Percentiles rank a stretch among this genome's conserved stretches.
Conservation (phyloP, 225 moss, liverwort and hornwort species). For the Lunularia cruciata region DNA sequence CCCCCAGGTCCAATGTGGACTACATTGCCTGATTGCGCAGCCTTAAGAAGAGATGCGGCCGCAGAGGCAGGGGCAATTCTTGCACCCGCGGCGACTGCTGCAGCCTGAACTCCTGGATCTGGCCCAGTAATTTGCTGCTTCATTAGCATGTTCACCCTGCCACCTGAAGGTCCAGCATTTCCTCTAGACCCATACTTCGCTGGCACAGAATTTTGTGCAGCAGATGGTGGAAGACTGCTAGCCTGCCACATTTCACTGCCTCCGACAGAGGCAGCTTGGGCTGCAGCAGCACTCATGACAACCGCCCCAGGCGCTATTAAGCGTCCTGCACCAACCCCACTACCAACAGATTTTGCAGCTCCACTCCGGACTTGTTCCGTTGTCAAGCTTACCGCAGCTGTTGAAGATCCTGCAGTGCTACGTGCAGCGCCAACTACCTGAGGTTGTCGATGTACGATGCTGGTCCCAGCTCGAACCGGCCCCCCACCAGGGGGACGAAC, state of each 20-base stretch:
- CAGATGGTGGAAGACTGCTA: slow-evolving; percentile 41
- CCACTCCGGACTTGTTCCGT: slow-evolving; percentile 45
- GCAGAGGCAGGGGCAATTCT: slow-evolving; percentile 89
- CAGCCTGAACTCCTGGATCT: slow-evolving; percentile 95
- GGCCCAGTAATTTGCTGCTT: slow-evolving; percentile 65
- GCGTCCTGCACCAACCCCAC: slow-evolving; percentile 29
- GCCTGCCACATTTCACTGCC: slow-evolving; percentile 59
- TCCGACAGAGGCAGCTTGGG: slow-evolving; percentile 47
- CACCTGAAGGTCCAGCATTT: slow-evolving; percentile 51
- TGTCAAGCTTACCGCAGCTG: slow-evolving; percentile 34
- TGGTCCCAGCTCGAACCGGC: slow-evolving; percentile 5
- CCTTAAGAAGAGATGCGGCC: slow-evolving; percentile 88
- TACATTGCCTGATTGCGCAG: slow-evolving; percentile 90
- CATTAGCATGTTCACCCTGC: slow-evolving; percentile 38
- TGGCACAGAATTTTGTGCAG: slow-evolving; percentile 34
- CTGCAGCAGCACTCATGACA: slow-evolving; percentile 52
- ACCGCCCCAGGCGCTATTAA: slow-evolving; percentile 47
- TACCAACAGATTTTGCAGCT: slow-evolving; percentile 33
- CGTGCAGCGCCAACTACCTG: slow-evolving; percentile 43
- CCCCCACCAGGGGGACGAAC: slow-evolving; percentile 12
- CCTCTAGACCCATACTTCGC: slow-evolving; percentile 65
- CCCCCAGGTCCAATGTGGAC: slow-evolving; percentile 91
- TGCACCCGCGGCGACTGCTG: slow-evolving; percentile 94
- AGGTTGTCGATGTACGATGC: slow-evolving; percentile 16
- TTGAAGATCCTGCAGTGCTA: slow-evolving; percentile 35